Evolutionary conservation across 2,329 filamentous ascomycete species (phyloP).

Genomic region (Elsinoe necatrix): DNA sequence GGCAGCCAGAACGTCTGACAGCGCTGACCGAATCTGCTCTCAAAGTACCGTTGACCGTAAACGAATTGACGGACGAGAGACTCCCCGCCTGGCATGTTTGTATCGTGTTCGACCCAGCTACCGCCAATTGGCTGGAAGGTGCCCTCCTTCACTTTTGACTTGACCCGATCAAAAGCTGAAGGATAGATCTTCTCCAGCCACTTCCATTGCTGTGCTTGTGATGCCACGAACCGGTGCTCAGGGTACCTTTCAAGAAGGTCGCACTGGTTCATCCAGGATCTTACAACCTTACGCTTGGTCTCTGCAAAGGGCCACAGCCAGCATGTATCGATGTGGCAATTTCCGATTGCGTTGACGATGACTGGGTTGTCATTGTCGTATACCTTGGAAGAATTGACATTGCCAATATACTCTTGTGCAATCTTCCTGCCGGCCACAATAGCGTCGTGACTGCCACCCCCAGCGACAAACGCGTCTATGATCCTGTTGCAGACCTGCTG

Average conservation of each 20-base stretch:
- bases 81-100: conserved; percentile 92
- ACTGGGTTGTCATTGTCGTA: conserved; percentile 68
- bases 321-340: conserved; percentile 96
- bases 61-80: conserved; percentile 89
- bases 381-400: conserved; percentile 73
- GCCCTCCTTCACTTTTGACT: conserved; percentile 80
- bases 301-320: conserved; percentile 99
- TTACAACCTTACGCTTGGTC: conserved; percentile 90
- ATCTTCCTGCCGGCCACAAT: conserved; percentile 75
- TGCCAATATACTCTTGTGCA: conserved; percentile 72
- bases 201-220: conserved; percentile 95
- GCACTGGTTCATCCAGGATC: conserved; percentile 96
- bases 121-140: conserved; percentile 92
- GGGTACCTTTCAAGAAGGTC: conserved; percentile 91
- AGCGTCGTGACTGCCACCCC: conserved; percentile 61
- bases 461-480: conserved; percentile 80
- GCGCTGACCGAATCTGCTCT: conserved; percentile 81
- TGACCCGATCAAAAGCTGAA: conserved; percentile 79
- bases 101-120: conserved; percentile 98
- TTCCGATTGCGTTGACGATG: conserved; percentile 80
- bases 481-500: conserved; percentile 76
- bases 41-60: conserved; percentile 91
- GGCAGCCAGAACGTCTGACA: conserved; percentile 94
- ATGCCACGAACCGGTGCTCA: conserved; percentile 85
- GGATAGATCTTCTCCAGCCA: conserved; percentile 92